Percentiles rank a stretch among this genome's conserved stretches.
phyloP scores from a whole-genome alignment of 768 basidiomycete species.

The Trametes meyenii region DNA sequence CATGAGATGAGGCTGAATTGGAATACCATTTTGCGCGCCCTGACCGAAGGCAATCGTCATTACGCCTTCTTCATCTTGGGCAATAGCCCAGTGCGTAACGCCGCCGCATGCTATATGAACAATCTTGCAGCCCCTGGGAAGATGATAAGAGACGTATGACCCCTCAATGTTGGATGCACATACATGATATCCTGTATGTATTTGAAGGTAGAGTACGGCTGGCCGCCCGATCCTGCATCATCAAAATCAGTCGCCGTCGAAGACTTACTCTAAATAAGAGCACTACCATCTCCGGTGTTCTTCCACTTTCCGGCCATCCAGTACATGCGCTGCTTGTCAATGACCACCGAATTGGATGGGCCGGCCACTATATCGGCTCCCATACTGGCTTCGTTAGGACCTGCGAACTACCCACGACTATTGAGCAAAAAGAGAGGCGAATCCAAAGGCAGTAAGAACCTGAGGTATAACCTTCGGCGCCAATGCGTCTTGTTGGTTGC shows the following conservation, averaged over 20 bases:
- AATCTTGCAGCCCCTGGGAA: constrained; percentile 76
- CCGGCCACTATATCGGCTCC: constrained; percentile 73
- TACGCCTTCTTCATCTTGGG: constrained; percentile 67
- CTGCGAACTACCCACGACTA: constrained; percentile 59
- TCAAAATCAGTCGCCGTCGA: neutral
- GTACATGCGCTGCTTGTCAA: constrained; percentile 85
- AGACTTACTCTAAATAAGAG: neutral
- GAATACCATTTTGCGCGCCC: constrained; percentile 78
- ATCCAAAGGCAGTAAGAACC: constrained; percentile 40
- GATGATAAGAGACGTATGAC: constrained; percentile 3
- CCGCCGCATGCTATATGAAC: constrained; percentile 73
- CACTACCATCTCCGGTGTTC: constrained; percentile 85
- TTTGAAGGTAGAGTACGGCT: constrained; percentile 86
- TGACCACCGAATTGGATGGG: constrained; percentile 79
- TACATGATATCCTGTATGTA: constrained; percentile 87
- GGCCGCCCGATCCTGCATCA: constrained; percentile 77
- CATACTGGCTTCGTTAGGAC: constrained; percentile 63
- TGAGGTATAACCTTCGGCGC: constrained; percentile 84
- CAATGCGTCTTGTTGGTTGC: constrained; percentile 80
- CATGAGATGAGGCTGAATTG: neutral
- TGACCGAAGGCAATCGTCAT: constrained; percentile 90
- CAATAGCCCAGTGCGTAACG: constrained; percentile 84
- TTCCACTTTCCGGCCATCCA: constrained; percentile 96
- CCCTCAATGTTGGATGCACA: constrained; percentile 25
- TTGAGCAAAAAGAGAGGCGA: neutral